Conservation (phyloP, 2,329 filamentous ascomycete species). For the Arthrobotrys iridis region DNA sequence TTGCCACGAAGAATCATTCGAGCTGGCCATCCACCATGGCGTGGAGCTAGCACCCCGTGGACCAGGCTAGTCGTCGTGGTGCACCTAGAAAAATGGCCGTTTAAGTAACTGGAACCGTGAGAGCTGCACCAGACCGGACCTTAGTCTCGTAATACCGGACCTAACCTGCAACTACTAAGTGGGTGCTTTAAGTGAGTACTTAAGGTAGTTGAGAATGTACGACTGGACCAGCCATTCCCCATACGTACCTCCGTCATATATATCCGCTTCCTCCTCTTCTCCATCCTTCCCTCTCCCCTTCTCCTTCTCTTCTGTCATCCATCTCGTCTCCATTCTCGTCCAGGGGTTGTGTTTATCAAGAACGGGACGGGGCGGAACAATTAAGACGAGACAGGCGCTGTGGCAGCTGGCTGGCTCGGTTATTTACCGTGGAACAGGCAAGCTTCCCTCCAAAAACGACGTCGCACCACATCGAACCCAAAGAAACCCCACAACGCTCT, state of each 20-base stretch:
- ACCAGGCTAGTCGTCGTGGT: slow-evolving; percentile 5
- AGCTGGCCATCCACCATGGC: too few relatives aligned
- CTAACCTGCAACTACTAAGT: background rate
- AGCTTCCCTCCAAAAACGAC: background rate
- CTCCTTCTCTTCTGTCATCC: background rate
- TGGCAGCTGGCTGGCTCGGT: slow-evolving; percentile 11
- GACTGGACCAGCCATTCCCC: background rate
- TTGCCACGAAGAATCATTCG: too few relatives aligned
- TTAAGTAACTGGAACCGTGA: slow-evolving; percentile 42
- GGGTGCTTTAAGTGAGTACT: too few relatives aligned
- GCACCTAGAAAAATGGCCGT: slow-evolving; percentile 4
- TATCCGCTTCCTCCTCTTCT: background rate
- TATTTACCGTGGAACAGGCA: slow-evolving; percentile 15
- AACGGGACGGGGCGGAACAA: background rate
- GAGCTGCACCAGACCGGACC: slow-evolving; percentile 7
- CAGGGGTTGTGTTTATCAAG: background rate
- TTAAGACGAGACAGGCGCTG: slow-evolving; percentile 8
- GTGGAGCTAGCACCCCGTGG: background rate
- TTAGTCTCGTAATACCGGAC: too few relatives aligned
- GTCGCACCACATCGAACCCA: background rate
- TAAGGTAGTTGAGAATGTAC: too few relatives aligned
- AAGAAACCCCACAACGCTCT: background rate
- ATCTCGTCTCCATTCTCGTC: background rate
- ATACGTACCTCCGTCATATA: background rate
- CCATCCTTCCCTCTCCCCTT: background rate